Evolutionary conservation across 2,329 filamentous ascomycete genomes (phyloP), one percentile per base, ranked within the genome.

Genomic region (Aspergillus viridinutans): DNA sequence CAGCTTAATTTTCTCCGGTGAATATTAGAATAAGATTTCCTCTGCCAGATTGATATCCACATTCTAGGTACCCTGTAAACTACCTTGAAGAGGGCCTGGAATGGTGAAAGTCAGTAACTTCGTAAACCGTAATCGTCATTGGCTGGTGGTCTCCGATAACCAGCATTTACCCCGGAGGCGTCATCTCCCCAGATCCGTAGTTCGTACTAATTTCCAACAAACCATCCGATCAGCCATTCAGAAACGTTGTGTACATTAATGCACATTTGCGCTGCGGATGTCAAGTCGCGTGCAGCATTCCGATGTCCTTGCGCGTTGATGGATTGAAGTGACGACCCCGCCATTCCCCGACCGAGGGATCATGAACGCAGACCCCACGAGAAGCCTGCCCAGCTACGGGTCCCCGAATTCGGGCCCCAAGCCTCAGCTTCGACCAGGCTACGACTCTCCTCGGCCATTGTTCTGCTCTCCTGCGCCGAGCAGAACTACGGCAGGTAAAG

Each of bases 281-380:
- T 21, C 42, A 12, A 45, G n/a, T 45, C 20, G 21, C 42, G 20
- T 23, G 43, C 43, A 26, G 6, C 6, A 14, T 14, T 26, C 21
- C 43, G 12, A 47, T 25, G 43, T 14, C 21, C 43, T 8, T 26
- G 14, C 43, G 55, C 51, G 52, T 62, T 61, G 49, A 61, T 63
- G 63, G 58, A 56, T 57, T 56, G 53, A 55, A 59, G 42, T 17
- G 21, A 25, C 29, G 51, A 55, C 65, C 62, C 64, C 64, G 62
- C 62, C 61, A 59, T 47, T 47, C 43, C 61, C 50, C 53, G 54
- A 59, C 51, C 52, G 54, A 65, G 53, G 56, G 55, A 64, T 53
- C 53, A 67, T 68, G 62, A 62, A 61, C 53, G 32, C 60, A 40
- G 65, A 54, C 54, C 52, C 60, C 53, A 55, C 60, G 45, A 59